Percentiles rank a stretch among this genome's conserved stretches.
phyloP scores from a whole-genome alignment of 2,329 filamentous ascomycete species.

The Myriangium duriaei region DNA sequence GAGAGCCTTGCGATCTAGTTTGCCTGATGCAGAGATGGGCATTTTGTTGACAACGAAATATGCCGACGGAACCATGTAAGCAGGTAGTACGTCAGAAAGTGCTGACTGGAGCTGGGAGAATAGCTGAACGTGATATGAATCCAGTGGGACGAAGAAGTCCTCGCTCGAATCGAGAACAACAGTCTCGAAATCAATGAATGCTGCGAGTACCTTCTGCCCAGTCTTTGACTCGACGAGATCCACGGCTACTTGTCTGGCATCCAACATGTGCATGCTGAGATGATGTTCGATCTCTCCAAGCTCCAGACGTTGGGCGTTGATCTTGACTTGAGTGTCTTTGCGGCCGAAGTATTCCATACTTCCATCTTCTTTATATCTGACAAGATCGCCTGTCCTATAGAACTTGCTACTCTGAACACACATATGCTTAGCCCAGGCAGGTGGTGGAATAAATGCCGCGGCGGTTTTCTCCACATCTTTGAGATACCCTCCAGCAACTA shows the following conservation, averaged over 20 bases:
- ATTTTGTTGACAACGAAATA: slow-evolving; percentile 32
- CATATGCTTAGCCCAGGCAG: slow-evolving; percentile 12
- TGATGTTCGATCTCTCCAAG: slow-evolving; percentile 66
- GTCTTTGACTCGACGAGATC: neutral
- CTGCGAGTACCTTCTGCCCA: neutral
- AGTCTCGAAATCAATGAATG: neutral
- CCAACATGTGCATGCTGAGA: neutral
- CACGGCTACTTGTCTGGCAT: neutral
- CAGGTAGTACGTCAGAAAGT: slow-evolving; percentile 31
- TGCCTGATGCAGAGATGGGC: slow-evolving; percentile 17
- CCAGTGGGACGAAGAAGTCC: no score
- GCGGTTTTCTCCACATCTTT: slow-evolving; percentile 18
- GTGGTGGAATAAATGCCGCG: slow-evolving; percentile 21
- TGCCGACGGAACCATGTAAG: slow-evolving; percentile 34
- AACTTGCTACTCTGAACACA: neutral
- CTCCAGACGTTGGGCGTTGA: slow-evolving; percentile 86
- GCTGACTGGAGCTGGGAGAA: neutral
- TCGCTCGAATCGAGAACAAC: no score
- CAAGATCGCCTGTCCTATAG: slow-evolving; percentile 28
- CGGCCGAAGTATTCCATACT: slow-evolving; percentile 57
- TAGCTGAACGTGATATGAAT: neutral
- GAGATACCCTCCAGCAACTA: slow-evolving; percentile 32
- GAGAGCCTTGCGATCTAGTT: slow-evolving; percentile 25
- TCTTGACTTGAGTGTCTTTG: slow-evolving; percentile 80
- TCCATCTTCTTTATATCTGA: slow-evolving; percentile 60